Evolutionary conservation across 1,139 yeast species (phyloP), one percentile per base, ranked within the genome.

Genomic region (Yamadazyma pseudoaaseri): DNA sequence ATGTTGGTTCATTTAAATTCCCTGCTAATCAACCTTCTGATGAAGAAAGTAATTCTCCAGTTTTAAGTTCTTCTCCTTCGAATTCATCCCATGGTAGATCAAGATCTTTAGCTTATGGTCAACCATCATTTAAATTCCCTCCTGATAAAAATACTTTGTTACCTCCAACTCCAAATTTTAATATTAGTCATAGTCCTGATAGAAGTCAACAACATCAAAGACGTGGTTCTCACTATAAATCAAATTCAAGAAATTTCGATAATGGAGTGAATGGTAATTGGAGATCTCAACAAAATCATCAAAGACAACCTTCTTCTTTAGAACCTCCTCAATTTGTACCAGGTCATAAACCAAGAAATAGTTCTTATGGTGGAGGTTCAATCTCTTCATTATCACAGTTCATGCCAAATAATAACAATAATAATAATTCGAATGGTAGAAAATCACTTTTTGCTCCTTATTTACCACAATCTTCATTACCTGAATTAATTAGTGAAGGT

Each of bases 371-470:
- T 35, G 80, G 78, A 18, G 74, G 60, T 13, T 79, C 89, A 0
- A 71, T 81, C 24, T 81, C 89, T 2, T 82, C 92, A 1, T 53
- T 70, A 40, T 58, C 68, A 3, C 70, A 62, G 32, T 67, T 69
- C 41, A 44, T 62, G 44, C 70, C 70, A 3, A 45, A 43, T 27
- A 45, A 45, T 29, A 28, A 57, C 54, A 46, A 47, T 36, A 18
- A 18, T 34, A 63, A 62, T 26, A 49, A 52, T 35, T 29, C 39
- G 12, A 65, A 65, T 37, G 69, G 70, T 13, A 78, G 98, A 49
- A 92, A 90, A 54, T 86, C 96, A 0, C 73, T 92, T 36, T 92
- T 92, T 64, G 96, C 97, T 18, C 98, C 98, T 5, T 92, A 92
- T 54, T 72, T 92, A 39, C 96, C 97, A 3, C 98, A 92, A 53